Evolutionary conservation across 139 green algal genomes (phyloP).

Genomic region (Coelastrella sp.): DNA sequence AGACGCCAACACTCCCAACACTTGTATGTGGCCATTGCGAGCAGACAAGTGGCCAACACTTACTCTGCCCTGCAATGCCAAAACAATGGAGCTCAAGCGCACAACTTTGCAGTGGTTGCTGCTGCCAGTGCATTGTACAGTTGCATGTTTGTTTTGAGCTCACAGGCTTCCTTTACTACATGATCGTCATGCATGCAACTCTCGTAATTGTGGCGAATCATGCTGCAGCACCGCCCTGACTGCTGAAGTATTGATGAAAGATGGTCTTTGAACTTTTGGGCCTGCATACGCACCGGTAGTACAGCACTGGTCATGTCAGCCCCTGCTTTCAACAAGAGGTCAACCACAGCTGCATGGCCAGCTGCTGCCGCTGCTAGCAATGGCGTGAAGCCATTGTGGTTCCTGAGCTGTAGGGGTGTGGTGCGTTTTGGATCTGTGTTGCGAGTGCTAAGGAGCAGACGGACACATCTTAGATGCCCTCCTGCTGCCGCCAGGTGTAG

Average conservation of each 20-base stretch:
- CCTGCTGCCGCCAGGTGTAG: conserved; percentile 24
- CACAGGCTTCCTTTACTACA: too few species aligned
- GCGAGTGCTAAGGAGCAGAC: conserved; percentile 27
- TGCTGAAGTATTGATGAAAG: background rate
- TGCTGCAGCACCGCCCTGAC: background rate
- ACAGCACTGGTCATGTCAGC: background rate
- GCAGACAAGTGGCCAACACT: conserved; percentile 25
- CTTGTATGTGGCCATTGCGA: conserved; percentile 12
- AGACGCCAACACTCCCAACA: conserved; percentile 3
- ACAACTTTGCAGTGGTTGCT: background rate
- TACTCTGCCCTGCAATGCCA: conserved; percentile 5
- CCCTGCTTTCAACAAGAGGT: background rate
- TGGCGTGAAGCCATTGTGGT: background rate
- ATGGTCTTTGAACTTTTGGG: background rate
- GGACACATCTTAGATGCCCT: conserved; percentile 20
- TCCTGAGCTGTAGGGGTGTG: background rate
- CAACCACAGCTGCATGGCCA: background rate
- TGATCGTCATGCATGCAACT: too few species aligned
- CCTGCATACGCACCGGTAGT: background rate
- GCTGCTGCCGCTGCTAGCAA: background rate
- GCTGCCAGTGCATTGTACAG: background rate
- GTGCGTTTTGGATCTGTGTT: background rate
- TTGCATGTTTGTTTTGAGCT: too few species aligned
- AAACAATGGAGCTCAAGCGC: too few species aligned
- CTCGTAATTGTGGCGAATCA: too few species aligned